These are phyloP conservation scores for Meira nashicola DNA, from an alignment of 1,284 basidiomycete species.

Conservation along the genomic window DNA sequence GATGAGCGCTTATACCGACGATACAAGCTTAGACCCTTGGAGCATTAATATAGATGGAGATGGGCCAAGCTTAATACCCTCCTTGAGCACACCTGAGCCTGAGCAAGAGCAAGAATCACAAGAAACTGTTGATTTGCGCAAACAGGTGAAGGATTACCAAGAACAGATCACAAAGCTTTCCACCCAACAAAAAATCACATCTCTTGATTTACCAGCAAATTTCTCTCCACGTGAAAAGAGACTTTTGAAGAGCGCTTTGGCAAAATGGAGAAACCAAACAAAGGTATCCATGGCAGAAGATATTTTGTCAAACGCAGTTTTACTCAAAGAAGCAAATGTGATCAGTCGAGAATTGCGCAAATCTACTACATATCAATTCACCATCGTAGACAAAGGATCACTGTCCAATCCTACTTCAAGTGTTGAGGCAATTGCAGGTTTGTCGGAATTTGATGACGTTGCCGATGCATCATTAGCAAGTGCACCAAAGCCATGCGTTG, in stretches of 20 bases:
- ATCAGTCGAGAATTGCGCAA: slow-evolving; percentile 62
- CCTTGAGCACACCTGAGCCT: slow-evolving; percentile 4
- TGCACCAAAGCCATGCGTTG: slow-evolving; percentile 64
- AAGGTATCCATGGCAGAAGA: slow-evolving; percentile 73
- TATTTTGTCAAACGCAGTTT: slow-evolving; percentile 75
- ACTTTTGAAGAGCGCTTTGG: slow-evolving; percentile 63
- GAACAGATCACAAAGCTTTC: slow-evolving; percentile 29
- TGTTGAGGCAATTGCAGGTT: slow-evolving; percentile 71
- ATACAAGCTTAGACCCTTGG: slow-evolving; percentile 46
- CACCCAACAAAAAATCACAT: slow-evolving; percentile 9
- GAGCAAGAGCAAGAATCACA: slow-evolving; percentile 9
- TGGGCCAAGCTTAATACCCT: not conserved
- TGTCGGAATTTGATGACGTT: slow-evolving; percentile 78
- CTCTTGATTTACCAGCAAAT: slow-evolving; percentile 15
- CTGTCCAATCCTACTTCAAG: slow-evolving; percentile 75
- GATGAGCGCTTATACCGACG: slow-evolving; percentile 41
- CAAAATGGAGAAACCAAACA: slow-evolving; percentile 68
- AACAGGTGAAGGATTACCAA: slow-evolving; percentile 45
- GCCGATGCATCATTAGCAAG: slow-evolving; percentile 34
- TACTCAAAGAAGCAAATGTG: slow-evolving; percentile 85
- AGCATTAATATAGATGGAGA: slow-evolving; percentile 19
- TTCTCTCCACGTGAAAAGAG: slow-evolving; percentile 25
- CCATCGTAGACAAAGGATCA: slow-evolving; percentile 74
- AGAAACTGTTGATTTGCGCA: slow-evolving; percentile 20
- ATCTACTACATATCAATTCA: slow-evolving; percentile 84